phyloP scores from a whole-genome alignment of 768 basidiomycete species.

The Boletus rubroflammeus region DNA sequence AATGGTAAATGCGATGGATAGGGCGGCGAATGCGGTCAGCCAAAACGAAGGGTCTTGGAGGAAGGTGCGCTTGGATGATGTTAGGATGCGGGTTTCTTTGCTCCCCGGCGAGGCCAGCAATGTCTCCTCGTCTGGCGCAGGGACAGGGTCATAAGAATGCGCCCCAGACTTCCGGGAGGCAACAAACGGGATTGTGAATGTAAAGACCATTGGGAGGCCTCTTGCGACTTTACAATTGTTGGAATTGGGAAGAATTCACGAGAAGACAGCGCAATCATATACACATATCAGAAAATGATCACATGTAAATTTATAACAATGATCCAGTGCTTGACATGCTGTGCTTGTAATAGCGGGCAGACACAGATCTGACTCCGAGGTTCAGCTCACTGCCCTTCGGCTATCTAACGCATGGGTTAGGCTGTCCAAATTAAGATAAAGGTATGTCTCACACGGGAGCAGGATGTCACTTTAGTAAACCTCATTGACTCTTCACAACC shows the following conservation, averaged over 20 bases:
- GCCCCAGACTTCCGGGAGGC: neutral
- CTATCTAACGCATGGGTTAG: neutral
- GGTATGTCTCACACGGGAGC: neutral
- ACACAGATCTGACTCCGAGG: neutral
- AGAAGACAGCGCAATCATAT: constrained; percentile 1
- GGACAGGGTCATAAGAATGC: constrained; percentile 13
- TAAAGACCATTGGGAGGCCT: constrained; percentile 2
- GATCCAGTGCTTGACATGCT: constrained; percentile 4
- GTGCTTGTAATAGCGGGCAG: neutral
- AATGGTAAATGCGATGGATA: constrained; percentile 20
- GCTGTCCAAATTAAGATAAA: constrained; percentile 3
- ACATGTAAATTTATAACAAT: neutral
- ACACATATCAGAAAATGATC: neutral
- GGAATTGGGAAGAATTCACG: neutral
- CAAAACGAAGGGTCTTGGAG: constrained; percentile 16
- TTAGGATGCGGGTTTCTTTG: neutral
- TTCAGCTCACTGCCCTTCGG: neutral
- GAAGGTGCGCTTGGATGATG: neutral
- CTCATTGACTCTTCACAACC: neutral
- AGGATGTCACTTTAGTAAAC: neutral
- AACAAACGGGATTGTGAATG: neutral
- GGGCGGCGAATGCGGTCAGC: constrained; percentile 13
- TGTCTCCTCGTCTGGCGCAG: constrained; percentile 18
- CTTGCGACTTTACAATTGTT: neutral
- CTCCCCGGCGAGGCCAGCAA: neutral